Evolutionary conservation across 495 filamentous ascomycete genomes (phyloP), one percentile per base, ranked within the genome.

Genomic region (Penicillium mononematosum): DNA sequence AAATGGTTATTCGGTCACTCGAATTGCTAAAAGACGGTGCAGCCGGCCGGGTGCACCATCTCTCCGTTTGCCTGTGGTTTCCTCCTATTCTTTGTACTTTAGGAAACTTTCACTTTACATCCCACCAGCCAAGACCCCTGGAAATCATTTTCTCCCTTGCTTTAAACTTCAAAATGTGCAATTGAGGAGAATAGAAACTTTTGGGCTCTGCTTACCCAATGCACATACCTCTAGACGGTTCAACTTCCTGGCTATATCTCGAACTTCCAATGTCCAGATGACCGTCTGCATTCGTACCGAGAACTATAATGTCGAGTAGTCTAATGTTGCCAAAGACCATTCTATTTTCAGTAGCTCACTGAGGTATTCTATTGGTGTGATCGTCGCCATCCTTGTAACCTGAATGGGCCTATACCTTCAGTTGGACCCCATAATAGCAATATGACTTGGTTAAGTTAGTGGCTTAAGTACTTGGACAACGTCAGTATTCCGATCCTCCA

Each of bases 21-120:
- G 80, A 36, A 76, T 82, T 60, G 78, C 83, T 50, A 83, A 81
- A 77, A 78, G 50, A 80, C 84, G 51, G 77, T 82, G 4, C 75
- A 77, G 60, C 77, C 75, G 36, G 76, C 77, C n/a, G 77, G 75
- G 24, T 82, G 78, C 70, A 39, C 36, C 16, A 39, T 39, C 36
- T 75, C 71, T 56, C 77, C 78, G 22, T 82, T 84, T 70, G 70
- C 74, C 19, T 80, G 81, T 53, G 79, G 81, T 45, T 61, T 77
- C 9, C 16, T n/a, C 36, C 36, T 39, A 38, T 39, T 38, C 16
- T 25, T 25, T 39, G n/a, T 39, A n/a, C 36, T 34, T 34, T 3
- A 11, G 4, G 1, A 39, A 8, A 3, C 36, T n/a, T 6, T 39
- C 32, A 7, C 2, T 4, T 39, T n/a, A 39, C 36, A n/a, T 12